Percentiles rank a stretch among this genome's conserved stretches.
Evolutionary conservation across 352 stramenopile species (phyloP).

Genomic region (Aphanomyces stellatus): DNA sequence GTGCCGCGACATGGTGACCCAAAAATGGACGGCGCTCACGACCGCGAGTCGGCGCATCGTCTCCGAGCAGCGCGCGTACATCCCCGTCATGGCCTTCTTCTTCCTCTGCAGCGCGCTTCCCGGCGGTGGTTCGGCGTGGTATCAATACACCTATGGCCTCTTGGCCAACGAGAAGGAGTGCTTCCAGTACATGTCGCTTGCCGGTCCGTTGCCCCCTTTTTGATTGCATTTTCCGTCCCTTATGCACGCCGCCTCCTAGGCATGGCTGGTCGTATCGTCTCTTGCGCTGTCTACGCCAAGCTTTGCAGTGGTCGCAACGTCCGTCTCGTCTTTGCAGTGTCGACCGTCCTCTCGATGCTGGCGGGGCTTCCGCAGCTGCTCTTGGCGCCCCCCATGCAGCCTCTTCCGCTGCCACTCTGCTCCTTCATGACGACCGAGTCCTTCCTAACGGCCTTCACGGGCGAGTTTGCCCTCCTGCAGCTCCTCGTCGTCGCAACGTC

Average conservation of each 20-base stretch:
- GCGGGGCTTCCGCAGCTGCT: slow-evolving; percentile 56
- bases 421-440: slow-evolving; percentile 54
- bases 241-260: slow-evolving; percentile 15
- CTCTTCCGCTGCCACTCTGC: slow-evolving; percentile 55
- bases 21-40: not conserved
- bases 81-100: slow-evolving; percentile 71
- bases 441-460: slow-evolving; percentile 67
- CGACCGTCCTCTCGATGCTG: slow-evolving; percentile 55
- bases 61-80: not conserved
- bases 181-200: slow-evolving; percentile 60
- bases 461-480: slow-evolving; percentile 73
- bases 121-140: slow-evolving; percentile 56
- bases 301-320: slow-evolving; percentile 55
- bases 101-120: slow-evolving; percentile 68
- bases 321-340: slow-evolving; percentile 62
- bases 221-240: too few species aligned
- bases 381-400: slow-evolving; percentile 41
- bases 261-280: slow-evolving; percentile 61
- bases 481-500: slow-evolving; percentile 75
- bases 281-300: slow-evolving; percentile 64
- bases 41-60: not conserved
- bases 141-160: slow-evolving; percentile 70
- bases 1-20: not conserved
- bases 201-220: not conserved
- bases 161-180: slow-evolving; percentile 49